phyloP scores from a whole-genome alignment of 306 rosid species.

The Vicia villosa region DNA sequence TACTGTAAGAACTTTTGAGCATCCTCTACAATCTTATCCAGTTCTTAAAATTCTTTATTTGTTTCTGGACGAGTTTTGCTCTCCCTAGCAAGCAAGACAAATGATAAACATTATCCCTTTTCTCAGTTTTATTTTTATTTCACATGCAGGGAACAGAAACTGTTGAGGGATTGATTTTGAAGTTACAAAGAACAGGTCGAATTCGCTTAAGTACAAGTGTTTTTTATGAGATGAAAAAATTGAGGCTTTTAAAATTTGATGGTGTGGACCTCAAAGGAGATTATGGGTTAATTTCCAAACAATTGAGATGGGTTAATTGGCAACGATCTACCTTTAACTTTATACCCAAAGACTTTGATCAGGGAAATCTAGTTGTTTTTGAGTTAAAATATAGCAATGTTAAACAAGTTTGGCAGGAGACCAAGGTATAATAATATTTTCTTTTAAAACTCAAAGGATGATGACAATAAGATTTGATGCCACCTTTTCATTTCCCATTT shows the following conservation, averaged over 20 bases:
- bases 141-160: too few relatives aligned
- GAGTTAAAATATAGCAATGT: conserved; percentile 40
- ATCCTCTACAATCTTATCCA: not conserved
- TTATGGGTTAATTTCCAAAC: conserved; percentile 31
- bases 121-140: not conserved
- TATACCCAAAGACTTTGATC: conserved; percentile 36
- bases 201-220: conserved; percentile 17
- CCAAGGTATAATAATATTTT: conserved; percentile 35
- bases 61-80: not conserved
- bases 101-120: not conserved
- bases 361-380: conserved; percentile 35
- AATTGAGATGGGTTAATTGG: conserved; percentile 46
- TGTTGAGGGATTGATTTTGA: conserved; percentile 27
- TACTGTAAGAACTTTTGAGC: conserved; percentile 6
- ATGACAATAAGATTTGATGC: not conserved
- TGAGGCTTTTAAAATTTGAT: conserved; percentile 41
- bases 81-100: not conserved
- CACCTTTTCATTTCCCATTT: not conserved
- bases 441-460: not conserved
- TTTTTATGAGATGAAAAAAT: conserved; percentile 40
- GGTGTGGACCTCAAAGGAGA: conserved; percentile 23
- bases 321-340: conserved; percentile 31
- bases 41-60: not conserved
- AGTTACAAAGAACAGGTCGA: not conserved
- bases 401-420: conserved; percentile 35